Percentiles rank a stretch among this genome's conserved stretches.
phyloP scores from a whole-genome alignment of 2,329 filamentous ascomycete species.

The Ceratocystis destructans region DNA sequence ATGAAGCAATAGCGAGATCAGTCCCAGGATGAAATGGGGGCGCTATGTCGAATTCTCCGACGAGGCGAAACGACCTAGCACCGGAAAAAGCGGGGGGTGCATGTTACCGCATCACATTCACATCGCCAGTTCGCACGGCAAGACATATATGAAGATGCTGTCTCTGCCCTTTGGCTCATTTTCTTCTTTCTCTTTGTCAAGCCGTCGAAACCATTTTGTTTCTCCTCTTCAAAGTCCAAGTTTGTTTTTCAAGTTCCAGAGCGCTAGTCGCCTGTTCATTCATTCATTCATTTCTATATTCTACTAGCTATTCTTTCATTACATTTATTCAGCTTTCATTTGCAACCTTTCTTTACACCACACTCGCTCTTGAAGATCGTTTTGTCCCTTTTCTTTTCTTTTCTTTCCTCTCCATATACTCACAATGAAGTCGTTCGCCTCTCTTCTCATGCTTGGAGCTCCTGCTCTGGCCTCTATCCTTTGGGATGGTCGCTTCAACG shows the following conservation, averaged over 20 bases:
- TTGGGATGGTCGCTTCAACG: slow-evolving; percentile 56
- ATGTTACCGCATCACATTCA: background rate
- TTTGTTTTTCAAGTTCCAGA: slow-evolving; percentile 13
- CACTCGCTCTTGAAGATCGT: slow-evolving; percentile 17
- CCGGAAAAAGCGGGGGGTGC: background rate
- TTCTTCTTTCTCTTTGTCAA: slow-evolving; percentile 1
- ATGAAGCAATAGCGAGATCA: slow-evolving; percentile 16
- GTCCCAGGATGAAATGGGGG: background rate
- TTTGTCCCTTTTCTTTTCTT: slow-evolving; percentile 12
- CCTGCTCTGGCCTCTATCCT: slow-evolving; percentile 27
- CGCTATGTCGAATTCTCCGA: slow-evolving; percentile 9
- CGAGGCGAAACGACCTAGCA: slow-evolving; percentile 7
- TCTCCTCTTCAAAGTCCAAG: slow-evolving; percentile 4
- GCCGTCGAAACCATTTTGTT: background rate
- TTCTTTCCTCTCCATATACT: slow-evolving; percentile 10
- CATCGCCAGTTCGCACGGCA: background rate
- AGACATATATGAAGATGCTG: background rate
- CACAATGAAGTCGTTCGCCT: slow-evolving; percentile 19
- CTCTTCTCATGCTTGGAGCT: slow-evolving; percentile 11
- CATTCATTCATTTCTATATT: slow-evolving; percentile 15
- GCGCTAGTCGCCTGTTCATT: slow-evolving; percentile 18
- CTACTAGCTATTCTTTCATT: slow-evolving; percentile 1
- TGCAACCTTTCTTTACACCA: background rate
- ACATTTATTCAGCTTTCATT: background rate
- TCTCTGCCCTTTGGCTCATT: background rate